Base-by-base conservation (phyloP, 352 stramenopile genomes). In the Globisporangium radiosum region DNA sequence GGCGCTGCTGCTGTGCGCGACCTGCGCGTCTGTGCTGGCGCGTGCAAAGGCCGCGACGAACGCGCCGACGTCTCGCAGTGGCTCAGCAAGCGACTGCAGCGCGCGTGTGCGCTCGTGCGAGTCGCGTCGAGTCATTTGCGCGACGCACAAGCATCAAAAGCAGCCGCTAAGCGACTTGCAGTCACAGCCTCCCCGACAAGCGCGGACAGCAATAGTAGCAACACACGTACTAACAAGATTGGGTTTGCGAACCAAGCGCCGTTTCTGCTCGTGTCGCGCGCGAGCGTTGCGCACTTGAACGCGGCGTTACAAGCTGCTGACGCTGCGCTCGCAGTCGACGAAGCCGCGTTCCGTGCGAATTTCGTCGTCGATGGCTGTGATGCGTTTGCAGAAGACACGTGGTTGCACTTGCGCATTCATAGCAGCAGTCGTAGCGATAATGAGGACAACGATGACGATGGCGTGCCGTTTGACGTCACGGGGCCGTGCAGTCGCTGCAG, bases 241-340 rank as follows among this genome's bases (percentile, higher is more conserved):
- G 81, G 85, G 45, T 91, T 91, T 54, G 78, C 78, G 13, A 92
- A 92, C 60, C 76, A 89, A 48, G 74, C 79, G 38, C 83, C 85
- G 64, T 91, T 74, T 47, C 63, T 88, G 58, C 57, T 88, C 37
- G 73, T 90, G 49, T 90, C 77, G 7, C 63, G 73, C 7, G 72
- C 74, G 43, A 88, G 79, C 49, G 71, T 92, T 50, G 68, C 57
- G 4, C 57, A 78, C 40, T 65, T 89, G 56, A 85, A 91, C 52
- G 49, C 59, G 5, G 64, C 75, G 7, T 67, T 90, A 5, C 38
- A 33, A 4, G 62, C 66, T 4, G 69, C 70, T 0, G 65, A 73
- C 17, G 51, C 44, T 11, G 61, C 63, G n/a, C 66, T 75, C 49
- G 49, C 52, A 37, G 69, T 89, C 44, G 56, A 68, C 47, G 81